Percentiles rank a stretch among this genome's conserved stretches.
These are phyloP conservation scores for Mrakiaceae sp. DNA, from an alignment of 1,284 basidiomycete genomes.

Conservation along the genomic window DNA sequence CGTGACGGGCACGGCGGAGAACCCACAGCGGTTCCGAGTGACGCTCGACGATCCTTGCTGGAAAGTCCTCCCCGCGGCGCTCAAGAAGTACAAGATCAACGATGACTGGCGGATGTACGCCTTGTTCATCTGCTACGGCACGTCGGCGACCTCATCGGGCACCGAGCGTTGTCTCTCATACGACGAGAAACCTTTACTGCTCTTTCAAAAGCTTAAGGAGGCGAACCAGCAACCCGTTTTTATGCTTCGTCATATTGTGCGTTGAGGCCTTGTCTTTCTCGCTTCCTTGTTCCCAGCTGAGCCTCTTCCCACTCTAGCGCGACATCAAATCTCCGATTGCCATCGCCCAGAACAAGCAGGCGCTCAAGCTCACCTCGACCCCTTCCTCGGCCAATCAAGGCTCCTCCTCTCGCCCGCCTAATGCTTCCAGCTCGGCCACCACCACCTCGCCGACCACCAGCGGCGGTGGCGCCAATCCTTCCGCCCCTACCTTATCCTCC, in stretches of 20 bases:
- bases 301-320: slow-evolving; percentile 23
- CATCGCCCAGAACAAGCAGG: slow-evolving; percentile 88
- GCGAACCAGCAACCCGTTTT: slow-evolving; percentile 95
- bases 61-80: slow-evolving; percentile 91
- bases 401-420: too few relatives aligned
- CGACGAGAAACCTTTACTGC: slow-evolving; percentile 91
- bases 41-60: slow-evolving; percentile 92
- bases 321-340: slow-evolving; percentile 95
- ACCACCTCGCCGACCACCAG: too few relatives aligned
- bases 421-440: too few relatives aligned
- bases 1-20: slow-evolving; percentile 30
- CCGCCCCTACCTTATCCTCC: too few relatives aligned
- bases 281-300: not conserved
- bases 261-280: slow-evolving; percentile 16
- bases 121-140: slow-evolving; percentile 94
- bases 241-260: slow-evolving; percentile 93
- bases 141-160: not conserved
- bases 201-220: slow-evolving; percentile 97
- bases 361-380: slow-evolving; percentile 34
- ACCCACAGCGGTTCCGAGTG: slow-evolving; percentile 40
- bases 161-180: slow-evolving; percentile 91
- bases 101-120: slow-evolving; percentile 99
- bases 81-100: slow-evolving; percentile 98
- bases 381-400: slow-evolving; percentile 16
- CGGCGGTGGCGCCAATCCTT: too few relatives aligned